Base-by-base conservation (phyloP, 75 land plant species). In the Pinus taeda region DNA sequence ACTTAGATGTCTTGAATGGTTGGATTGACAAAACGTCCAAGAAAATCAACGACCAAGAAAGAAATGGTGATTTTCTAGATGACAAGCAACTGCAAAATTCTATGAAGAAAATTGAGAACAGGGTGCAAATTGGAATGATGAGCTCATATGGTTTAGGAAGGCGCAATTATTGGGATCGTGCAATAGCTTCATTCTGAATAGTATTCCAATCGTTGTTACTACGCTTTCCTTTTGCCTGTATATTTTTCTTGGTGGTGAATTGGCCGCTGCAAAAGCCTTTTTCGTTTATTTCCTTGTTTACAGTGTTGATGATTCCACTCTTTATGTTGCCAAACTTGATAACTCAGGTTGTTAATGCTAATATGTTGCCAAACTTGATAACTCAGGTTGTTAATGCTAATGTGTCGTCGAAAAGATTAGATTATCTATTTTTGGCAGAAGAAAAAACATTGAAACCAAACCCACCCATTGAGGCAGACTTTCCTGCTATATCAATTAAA, bases 271-370 rank as follows among this genome's bases (percentile, higher is more conserved):
- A 59, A 90, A 93, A 73, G 99, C 99, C 57, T 96, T 96, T 78
- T 94, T 26, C 97, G 15, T 92, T 97, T 9, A 88, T 96, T 74
- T 94, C 99, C 56, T 84, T 96, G 20, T 96, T 96, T 90, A 87
- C 93, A 15, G 93, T 96, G 37, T 81, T 96, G 59, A 87, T 95
- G 14, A 92, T 90, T 73, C 97, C 99, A 18, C 85, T 96, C 49
- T 86, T 85, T 81, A 92, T 92, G 97, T 85, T 96, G 55, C 99
- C 99, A n/a, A 89, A 97, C 73, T 81, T 96, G 71, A 89, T 96
- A 22, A 96, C 95, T 17, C 93, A 91, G 94, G 88, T 1, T 77
- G 95, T 92, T 2, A n/a, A n/a, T n/a, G n/a, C n/a, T n/a, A n/a
- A n/a, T n/a, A n/a, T n/a, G n/a, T n/a, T n/a, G n/a, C 26, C 26